Evolutionary conservation across 2,329 filamentous ascomycete species (phyloP).

Genomic region (Colletotrichum cereale): DNA sequence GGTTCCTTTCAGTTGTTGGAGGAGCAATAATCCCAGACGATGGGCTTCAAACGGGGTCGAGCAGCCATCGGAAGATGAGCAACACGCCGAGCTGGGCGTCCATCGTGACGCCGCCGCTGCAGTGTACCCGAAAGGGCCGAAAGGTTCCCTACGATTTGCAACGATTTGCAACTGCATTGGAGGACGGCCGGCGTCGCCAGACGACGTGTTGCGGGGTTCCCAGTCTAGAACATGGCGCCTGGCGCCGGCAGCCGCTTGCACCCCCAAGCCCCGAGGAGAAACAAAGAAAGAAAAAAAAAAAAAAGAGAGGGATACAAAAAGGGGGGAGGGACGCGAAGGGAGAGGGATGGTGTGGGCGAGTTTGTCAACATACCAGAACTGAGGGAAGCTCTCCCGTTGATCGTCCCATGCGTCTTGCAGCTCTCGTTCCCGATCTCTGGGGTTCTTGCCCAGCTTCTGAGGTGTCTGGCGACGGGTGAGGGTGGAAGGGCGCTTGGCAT

Average conservation of each 20-base stretch:
- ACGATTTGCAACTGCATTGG: conserved; percentile 20
- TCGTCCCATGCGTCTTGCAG: conserved; percentile 66
- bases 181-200: conserved; percentile 33
- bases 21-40: conserved; percentile 45
- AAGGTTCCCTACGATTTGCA: conserved; percentile 38
- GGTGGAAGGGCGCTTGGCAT: conserved; percentile 58
- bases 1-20: conserved; percentile 46
- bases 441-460: conserved; percentile 64
- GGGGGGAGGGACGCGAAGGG: conserved; percentile 20
- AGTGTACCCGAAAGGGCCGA: conserved; percentile 44
- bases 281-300: background rate
- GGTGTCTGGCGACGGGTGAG: conserved; percentile 60
- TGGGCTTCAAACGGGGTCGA: conserved; percentile 37
- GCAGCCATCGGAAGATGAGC: conserved; percentile 3
- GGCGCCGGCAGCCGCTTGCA: conserved; percentile 25
- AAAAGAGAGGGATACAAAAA: conserved; percentile 21
- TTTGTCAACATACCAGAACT: conserved; percentile 70
- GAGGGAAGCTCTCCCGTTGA: conserved; percentile 73
- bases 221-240: conserved; percentile 24
- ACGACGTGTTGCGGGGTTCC: conserved; percentile 29
- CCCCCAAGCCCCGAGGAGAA: conserved; percentile 7
- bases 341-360: conserved; percentile 26
- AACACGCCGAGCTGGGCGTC: conserved; percentile 45
- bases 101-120: conserved; percentile 50
- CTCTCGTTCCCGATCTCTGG: conserved; percentile 64